Evolutionary conservation across 495 filamentous ascomycete species (phyloP).

Genomic region (Xylaria longipes): DNA sequence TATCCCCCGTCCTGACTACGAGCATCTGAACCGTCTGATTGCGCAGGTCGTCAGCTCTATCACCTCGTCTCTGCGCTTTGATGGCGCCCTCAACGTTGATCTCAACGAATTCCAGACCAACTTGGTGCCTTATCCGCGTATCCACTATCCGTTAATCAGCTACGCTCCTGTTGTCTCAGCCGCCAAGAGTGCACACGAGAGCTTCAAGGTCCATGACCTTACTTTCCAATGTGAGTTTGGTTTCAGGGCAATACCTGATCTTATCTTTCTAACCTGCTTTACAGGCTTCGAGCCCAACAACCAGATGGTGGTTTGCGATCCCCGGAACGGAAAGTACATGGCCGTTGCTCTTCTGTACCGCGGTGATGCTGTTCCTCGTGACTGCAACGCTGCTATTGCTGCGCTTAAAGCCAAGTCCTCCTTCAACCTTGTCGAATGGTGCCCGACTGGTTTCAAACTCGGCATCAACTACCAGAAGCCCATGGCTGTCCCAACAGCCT

Average conservation of each 20-base stretch:
- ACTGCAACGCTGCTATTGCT: slow-evolving; percentile 80
- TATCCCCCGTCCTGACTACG: slow-evolving; percentile 83
- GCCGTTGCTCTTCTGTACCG: slow-evolving; percentile 89
- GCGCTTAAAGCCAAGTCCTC: slow-evolving; percentile 84
- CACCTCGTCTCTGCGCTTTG: slow-evolving; percentile 87
- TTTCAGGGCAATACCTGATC: neutral
- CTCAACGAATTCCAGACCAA: slow-evolving; percentile 96
- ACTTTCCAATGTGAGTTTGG: slow-evolving; percentile 78
- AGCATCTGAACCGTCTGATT: slow-evolving; percentile 89
- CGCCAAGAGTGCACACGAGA: slow-evolving; percentile 85
- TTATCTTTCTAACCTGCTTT: slow-evolving; percentile 26
- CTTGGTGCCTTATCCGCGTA: slow-evolving; percentile 88
- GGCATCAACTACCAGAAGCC: slow-evolving; percentile 95
- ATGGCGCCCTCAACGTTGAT: slow-evolving; percentile 90
- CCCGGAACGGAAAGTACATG: slow-evolving; percentile 94
- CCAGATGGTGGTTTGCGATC: slow-evolving; percentile 95
- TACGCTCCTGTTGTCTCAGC: slow-evolving; percentile 87
- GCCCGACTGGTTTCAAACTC: slow-evolving; percentile 94
- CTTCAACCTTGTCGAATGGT: slow-evolving; percentile 95
- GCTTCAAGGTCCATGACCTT: slow-evolving; percentile 86
- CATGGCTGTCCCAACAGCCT: slow-evolving; percentile 71
- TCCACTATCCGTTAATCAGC: slow-evolving; percentile 89
- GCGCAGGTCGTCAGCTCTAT: slow-evolving; percentile 93
- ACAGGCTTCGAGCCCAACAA: slow-evolving; percentile 89
- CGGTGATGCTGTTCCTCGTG: slow-evolving; percentile 85